phyloP scores from a whole-genome alignment of 306 rosid genomes.

The Lablab purpureus region DNA sequence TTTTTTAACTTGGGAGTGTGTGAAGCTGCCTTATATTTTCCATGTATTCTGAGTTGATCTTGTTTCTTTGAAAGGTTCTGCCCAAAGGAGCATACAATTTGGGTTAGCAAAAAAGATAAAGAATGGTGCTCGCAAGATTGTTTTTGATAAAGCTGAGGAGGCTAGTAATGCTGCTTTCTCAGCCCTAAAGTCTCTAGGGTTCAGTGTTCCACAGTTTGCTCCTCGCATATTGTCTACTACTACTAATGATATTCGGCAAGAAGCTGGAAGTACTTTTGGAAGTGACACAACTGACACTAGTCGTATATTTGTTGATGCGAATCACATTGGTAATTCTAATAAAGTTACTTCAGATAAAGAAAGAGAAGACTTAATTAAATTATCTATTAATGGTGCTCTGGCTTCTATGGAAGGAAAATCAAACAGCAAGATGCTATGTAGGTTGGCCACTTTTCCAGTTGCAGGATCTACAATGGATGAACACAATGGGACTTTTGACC shows the following conservation, averaged over 20 bases:
- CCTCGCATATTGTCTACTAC: conserved; percentile 53
- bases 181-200: conserved; percentile 91
- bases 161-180: conserved; percentile 90
- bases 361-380: conserved; percentile 47
- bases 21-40: conserved; percentile 30
- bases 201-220: conserved; percentile 75
- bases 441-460: conserved; percentile 53
- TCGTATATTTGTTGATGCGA: conserved; percentile 53
- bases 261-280: conserved; percentile 60
- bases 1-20: conserved; percentile 12
- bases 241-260: conserved; percentile 54
- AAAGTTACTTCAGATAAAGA: conserved; percentile 49
- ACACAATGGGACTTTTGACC: conserved; percentile 44
- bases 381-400: conserved; percentile 44
- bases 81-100: conserved; percentile 75
- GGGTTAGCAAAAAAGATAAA: conserved; percentile 95
- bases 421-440: conserved; percentile 41
- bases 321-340: conserved; percentile 50
- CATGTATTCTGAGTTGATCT: conserved; percentile 43
- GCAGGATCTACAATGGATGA: conserved; percentile 49
- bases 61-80: conserved; percentile 64
- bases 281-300: conserved; percentile 58
- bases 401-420: conserved; percentile 56
- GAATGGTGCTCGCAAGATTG: conserved; percentile 93
- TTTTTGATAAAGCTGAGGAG: conserved; percentile 96